Conservation (phyloP, 306 rosid genomes). For the Lathyrus aphaca region DNA sequence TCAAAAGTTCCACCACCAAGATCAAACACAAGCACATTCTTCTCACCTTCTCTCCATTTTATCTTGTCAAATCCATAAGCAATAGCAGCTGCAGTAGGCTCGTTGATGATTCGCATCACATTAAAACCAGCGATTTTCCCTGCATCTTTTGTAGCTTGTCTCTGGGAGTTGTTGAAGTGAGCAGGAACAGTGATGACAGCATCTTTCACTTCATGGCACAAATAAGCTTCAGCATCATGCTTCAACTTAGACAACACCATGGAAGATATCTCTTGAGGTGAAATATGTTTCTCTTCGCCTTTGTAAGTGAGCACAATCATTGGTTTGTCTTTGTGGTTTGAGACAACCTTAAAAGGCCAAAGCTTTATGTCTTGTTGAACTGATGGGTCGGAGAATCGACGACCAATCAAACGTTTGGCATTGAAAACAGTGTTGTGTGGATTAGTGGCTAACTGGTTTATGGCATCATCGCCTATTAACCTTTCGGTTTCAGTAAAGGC, state of each 20-base stretch:
- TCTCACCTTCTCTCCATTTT: constrained; percentile 39
- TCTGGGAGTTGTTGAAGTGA: constrained; percentile 50
- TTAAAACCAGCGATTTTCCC: constrained; percentile 45
- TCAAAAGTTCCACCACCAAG: constrained; percentile 58
- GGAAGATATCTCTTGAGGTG: constrained; percentile 48
- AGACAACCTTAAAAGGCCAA: constrained; percentile 51
- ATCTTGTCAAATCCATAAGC: constrained; percentile 51
- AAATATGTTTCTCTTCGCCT: constrained; percentile 39
- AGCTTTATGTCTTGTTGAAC: constrained; percentile 41
- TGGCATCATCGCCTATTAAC: constrained; percentile 43
- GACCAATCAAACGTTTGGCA: constrained; percentile 48
- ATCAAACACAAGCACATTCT: constrained; percentile 52
- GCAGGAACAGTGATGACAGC: constrained; percentile 57
- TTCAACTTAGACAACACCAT: constrained; percentile 48
- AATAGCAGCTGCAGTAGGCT: constrained; percentile 54
- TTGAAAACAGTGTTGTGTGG: constrained; percentile 47
- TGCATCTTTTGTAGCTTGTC: constrained; percentile 54
- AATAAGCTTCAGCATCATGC: constrained; percentile 41
- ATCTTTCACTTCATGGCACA: constrained; percentile 30
- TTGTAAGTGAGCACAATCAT: constrained; percentile 37
- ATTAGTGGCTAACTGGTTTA: constrained; percentile 35
- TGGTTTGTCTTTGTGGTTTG: constrained; percentile 36
- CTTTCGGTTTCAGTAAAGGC: constrained; percentile 46
- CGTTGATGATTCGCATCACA: constrained; percentile 51
- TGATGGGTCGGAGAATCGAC: constrained; percentile 36